Conservation (phyloP, 225 moss, liverwort and hornwort genomes). For the Marchantia polymorpha region DNA sequence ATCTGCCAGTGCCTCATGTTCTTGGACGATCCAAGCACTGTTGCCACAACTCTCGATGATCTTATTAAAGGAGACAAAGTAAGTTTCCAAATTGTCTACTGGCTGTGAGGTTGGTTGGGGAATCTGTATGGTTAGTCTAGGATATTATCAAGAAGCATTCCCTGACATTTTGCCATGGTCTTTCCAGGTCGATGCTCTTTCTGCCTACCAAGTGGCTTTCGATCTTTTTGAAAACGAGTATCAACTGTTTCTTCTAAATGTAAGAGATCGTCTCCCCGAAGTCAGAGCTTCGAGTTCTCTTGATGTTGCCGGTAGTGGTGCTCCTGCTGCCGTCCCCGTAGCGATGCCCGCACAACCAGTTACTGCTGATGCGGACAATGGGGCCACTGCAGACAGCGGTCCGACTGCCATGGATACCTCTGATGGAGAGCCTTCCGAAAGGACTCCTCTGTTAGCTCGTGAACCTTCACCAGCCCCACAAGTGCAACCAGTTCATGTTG, state of each 20-base stretch:
- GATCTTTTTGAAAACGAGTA: constrained; percentile 97
- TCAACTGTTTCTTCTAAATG: constrained; percentile 82
- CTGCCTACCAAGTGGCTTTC: constrained; percentile 94
- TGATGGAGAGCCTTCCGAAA: constrained; percentile 43
- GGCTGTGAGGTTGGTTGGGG: background rate
- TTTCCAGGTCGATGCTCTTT: constrained; percentile 57
- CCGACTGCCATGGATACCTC: constrained; percentile 81
- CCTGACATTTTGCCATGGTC: background rate
- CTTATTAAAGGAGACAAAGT: constrained; percentile 70
- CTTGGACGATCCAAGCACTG: constrained; percentile 72
- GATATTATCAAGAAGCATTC: background rate
- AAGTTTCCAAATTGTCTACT: background rate
- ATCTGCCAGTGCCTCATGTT: constrained; percentile 97
- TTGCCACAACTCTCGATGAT: constrained; percentile 72
- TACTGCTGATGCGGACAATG: constrained; percentile 8
- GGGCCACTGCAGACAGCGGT: constrained; percentile 46
- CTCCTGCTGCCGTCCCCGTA: constrained; percentile 17
- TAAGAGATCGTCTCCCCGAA: constrained; percentile 84
- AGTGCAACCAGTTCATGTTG: constrained; percentile 38
- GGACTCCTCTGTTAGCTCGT: constrained; percentile 20
- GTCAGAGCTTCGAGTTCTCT: constrained; percentile 26
- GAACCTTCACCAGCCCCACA: constrained; percentile 13
- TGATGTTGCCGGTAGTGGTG: constrained; percentile 22
- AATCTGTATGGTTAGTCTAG: background rate
- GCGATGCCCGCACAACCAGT: background rate